Conservation (phyloP, 345 rosid species). For the Heritiera littoralis region DNA sequence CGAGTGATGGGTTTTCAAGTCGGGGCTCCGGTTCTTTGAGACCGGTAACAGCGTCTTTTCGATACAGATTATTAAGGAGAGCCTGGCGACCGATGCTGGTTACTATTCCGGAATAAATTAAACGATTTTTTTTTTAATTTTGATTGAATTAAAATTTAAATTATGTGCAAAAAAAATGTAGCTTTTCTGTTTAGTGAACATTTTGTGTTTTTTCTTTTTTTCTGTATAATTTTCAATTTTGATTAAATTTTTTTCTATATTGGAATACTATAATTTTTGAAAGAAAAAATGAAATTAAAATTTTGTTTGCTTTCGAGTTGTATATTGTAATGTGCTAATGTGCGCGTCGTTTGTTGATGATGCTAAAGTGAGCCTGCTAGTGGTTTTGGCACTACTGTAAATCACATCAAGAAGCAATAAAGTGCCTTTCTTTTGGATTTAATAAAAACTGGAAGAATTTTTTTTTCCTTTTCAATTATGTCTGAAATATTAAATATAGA, state of each 20-base stretch:
- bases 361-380: constrained; percentile 3
- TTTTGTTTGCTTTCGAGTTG: neutral
- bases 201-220: neutral
- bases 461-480: neutral
- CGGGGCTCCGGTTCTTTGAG: constrained; percentile 53
- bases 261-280: neutral
- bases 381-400: constrained; percentile 1
- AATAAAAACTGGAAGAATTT: neutral
- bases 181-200: neutral
- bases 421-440: neutral
- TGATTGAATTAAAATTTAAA: neutral
- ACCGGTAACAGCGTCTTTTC: constrained; percentile 51
- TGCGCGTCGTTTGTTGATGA: neutral
- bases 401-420: constrained; percentile 3
- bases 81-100: constrained; percentile 88
- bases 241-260: neutral
- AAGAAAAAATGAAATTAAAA: neutral
- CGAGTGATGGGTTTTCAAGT: constrained; percentile 23
- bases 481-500: neutral
- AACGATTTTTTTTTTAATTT: neutral
- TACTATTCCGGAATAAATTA: constrained; percentile 71
- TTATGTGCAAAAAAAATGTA: constrained; percentile 16
- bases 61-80: constrained; percentile 69
- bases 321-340: neutral
- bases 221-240: neutral